Evolutionary conservation across 108 stramenopile genomes (phyloP).

Genomic region (Schizochytrium sp.): DNA sequence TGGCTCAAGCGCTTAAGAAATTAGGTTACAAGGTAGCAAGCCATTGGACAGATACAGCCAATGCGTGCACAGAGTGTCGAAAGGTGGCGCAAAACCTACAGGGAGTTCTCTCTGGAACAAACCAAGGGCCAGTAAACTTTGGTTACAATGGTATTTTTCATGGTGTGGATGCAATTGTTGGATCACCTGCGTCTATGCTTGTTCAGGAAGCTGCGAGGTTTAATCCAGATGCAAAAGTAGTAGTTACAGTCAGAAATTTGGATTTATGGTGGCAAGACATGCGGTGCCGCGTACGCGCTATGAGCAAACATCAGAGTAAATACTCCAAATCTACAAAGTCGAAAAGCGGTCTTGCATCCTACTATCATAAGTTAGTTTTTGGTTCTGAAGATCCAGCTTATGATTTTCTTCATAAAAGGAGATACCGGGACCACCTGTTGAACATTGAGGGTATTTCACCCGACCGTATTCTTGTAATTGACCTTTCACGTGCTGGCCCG

Average conservation of each 20-base stretch:
- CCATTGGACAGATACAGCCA: neutral
- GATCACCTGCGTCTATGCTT: slow-evolving; percentile 40
- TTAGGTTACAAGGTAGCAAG: slow-evolving; percentile 23
- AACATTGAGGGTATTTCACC: neutral
- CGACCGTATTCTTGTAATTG: slow-evolving; percentile 26
- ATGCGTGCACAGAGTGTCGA: slow-evolving; percentile 23
- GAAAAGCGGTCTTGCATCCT: neutral
- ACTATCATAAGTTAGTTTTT: slow-evolving; percentile 5
- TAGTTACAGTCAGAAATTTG: slow-evolving; percentile 10
- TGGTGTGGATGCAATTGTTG: slow-evolving; percentile 39
- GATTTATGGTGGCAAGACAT: slow-evolving; percentile 47
- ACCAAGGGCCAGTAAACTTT: neutral
- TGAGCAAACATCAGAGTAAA: neutral
- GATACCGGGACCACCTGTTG: slow-evolving; percentile 35
- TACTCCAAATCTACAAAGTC: neutral
- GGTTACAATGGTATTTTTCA: slow-evolving; percentile 41
- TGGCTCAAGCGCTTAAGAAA: slow-evolving; percentile 24
- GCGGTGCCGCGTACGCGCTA: slow-evolving; percentile 5
- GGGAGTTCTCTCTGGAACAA: neutral
- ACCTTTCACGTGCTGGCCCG: slow-evolving; percentile 32
- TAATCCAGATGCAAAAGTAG: slow-evolving; percentile 32
- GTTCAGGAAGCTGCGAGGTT: neutral
- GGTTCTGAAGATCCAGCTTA: neutral
- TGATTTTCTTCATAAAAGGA: neutral
- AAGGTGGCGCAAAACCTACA: slow-evolving; percentile 18